Evolutionary conservation across 345 rosid species (phyloP).

Genomic region (Populus davidiana): DNA sequence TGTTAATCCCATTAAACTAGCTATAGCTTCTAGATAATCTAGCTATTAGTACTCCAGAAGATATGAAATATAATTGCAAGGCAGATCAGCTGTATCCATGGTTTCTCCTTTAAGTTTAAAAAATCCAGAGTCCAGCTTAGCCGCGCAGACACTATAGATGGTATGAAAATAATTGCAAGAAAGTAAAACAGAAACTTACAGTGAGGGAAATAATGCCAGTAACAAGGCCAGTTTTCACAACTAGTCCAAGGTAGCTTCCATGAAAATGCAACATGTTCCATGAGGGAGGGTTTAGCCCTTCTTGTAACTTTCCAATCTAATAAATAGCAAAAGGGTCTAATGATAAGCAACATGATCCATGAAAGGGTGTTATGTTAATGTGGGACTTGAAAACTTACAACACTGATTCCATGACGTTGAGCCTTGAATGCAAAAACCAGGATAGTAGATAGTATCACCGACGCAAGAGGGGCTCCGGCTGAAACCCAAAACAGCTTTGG

Average conservation of each 20-base stretch:
- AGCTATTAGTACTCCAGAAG: background rate
- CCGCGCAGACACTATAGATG: background rate
- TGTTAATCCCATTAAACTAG: background rate
- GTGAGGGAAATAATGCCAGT: slow-evolving; percentile 97
- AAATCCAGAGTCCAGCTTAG: background rate
- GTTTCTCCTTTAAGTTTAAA: background rate
- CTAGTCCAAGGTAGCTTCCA: slow-evolving; percentile 68
- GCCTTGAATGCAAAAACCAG: slow-evolving; percentile 73
- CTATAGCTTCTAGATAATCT: background rate
- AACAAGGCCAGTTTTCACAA: slow-evolving; percentile 68
- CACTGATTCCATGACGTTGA: slow-evolving; percentile 66
- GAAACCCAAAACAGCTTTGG: slow-evolving; percentile 85
- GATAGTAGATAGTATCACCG: slow-evolving; percentile 73
- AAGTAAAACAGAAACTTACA: slow-evolving; percentile 33
- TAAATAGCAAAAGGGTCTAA: background rate
- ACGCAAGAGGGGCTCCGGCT: slow-evolving; percentile 76
- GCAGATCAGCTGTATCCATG: background rate
- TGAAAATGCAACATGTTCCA: slow-evolving; percentile 80
- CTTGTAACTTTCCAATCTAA: slow-evolving; percentile 80
- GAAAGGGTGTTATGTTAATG: background rate
- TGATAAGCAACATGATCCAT: background rate
- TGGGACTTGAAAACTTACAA: slow-evolving; percentile 38
- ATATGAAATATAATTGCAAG: background rate
- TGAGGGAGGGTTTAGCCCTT: slow-evolving; percentile 93
- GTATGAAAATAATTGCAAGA: background rate